Base-by-base conservation (phyloP, 495 filamentous ascomycete species). In the Astrothelium macrocarpum region DNA sequence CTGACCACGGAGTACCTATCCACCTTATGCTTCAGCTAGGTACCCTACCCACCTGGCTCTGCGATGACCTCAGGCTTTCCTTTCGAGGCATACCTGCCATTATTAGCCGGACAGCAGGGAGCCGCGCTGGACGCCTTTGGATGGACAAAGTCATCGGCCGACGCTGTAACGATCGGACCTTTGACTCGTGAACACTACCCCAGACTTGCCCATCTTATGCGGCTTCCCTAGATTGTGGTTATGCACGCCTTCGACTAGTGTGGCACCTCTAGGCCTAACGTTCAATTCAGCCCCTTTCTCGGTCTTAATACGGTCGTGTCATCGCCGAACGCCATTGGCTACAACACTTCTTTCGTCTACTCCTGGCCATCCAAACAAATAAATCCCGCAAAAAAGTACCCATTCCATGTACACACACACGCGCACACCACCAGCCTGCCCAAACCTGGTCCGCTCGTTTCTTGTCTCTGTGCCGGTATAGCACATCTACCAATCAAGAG, bases 321-420 rank as follows among this genome's bases (percentile, higher is more conserved):
- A 28, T 11, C 12, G 3, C 49, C 49, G 49, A 29, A 56, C 29
- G 20, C 25, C 23, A 56, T 56, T 56, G 49, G 49, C 9, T 56
- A 9, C 25, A 7, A 25, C 12, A 56, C 23, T 10, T 25, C 5
- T 29, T 11, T n/a, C 2, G 23, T 56, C 49, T 56, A 56, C 49
- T 56, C 29, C 2, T 10, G 25, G 20, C 25, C 23, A 56, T 25
- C 49, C 49, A 56, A 56, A 29, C 29, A 29, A 20, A 56, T 28
- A 56, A 56, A 56, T 56, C 49, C 49, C 49, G 49, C 49, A 56
- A 56, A 56, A n/a, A 20, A n/a, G 25, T 56, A 56, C 20, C 20
- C 10, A 7, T 56, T 11, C 49, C 14, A 5, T 32, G 23, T 56
- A 25, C 49, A 56, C 9, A 56, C 25, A n/a, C 14, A 5, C 1